Conservation (phyloP, 1,139 yeast genomes). For the Blastobotrys malaysiensis region DNA sequence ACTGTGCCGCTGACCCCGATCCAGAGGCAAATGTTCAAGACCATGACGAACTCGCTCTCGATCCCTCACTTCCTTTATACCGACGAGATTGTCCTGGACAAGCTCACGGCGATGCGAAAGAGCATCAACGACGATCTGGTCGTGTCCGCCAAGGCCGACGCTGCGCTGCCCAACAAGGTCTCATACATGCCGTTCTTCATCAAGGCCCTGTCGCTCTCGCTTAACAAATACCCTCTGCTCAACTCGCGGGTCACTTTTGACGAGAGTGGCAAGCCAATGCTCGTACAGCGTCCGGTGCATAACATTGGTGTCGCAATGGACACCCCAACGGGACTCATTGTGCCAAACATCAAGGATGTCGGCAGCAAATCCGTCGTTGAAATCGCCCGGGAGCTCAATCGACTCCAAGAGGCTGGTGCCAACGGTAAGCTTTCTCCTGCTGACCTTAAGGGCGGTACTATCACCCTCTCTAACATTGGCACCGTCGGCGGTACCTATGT, state of each 20-base stretch:
- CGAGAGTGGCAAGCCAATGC: conserved; percentile 22
- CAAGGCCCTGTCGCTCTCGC: conserved; percentile 32
- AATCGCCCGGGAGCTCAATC: conserved; percentile 54
- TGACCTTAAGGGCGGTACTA: conserved; percentile 72
- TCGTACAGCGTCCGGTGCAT: conserved; percentile 27
- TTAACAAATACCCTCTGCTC: conserved; percentile 28
- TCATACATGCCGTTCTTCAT: conserved; percentile 36
- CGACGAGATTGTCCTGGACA: conserved; percentile 31
- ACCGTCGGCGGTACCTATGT: conserved; percentile 74
- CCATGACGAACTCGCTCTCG: conserved; percentile 32
- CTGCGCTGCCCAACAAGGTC: conserved; percentile 20
- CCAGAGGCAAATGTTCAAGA: conserved; percentile 33
- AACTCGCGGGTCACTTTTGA: conserved; percentile 24
- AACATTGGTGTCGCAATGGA: conserved; percentile 66
- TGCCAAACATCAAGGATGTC: conserved; percentile 68
- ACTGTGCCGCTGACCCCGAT: conserved; percentile 27
- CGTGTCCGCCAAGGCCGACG: conserved; percentile 2
- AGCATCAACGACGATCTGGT: conserved; percentile 24
- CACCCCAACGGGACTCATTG: conserved; percentile 69
- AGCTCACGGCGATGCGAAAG: conserved; percentile 22
- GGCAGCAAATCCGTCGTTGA: conserved; percentile 58
- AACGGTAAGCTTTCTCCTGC: conserved; percentile 63
- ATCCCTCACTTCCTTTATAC: conserved; percentile 35
- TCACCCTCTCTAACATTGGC: conserved; percentile 73
- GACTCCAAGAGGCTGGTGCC: conserved; percentile 53